Percentiles rank a stretch among this genome's conserved stretches.
phyloP scores from a whole-genome alignment of 176 grass and related monocot species.

The Bromus sterilis region DNA sequence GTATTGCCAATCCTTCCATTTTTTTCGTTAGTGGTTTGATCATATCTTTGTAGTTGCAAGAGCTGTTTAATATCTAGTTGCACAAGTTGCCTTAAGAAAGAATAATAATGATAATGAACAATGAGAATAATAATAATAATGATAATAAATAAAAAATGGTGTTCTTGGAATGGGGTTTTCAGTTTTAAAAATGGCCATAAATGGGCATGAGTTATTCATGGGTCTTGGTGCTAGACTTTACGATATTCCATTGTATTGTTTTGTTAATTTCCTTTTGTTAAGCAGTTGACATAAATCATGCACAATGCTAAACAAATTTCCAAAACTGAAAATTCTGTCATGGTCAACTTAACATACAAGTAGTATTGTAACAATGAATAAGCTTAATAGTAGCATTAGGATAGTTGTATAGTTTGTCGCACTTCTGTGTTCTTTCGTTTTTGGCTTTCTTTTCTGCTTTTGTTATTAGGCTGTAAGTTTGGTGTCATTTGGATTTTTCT shows the following conservation, averaged over 20 bases:
- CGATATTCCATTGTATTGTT: neutral
- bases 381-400: neutral
- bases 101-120: neutral
- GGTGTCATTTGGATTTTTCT: neutral
- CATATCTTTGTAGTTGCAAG: neutral
- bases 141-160: too few relatives aligned
- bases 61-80: neutral
- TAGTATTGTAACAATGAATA: neutral
- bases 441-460: neutral
- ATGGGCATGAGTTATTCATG: neutral
- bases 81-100: constrained; percentile 1
- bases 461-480: neutral
- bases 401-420: neutral
- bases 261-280: neutral
- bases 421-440: neutral
- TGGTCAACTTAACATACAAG: neutral
- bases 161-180: neutral
- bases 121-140: too few relatives aligned
- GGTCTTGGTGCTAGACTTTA: neutral
- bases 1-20: constrained; percentile 33
- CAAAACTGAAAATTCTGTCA: neutral
- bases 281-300: neutral
- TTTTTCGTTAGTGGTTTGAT: neutral
- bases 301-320: too few relatives aligned
- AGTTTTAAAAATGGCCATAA: neutral